These are phyloP conservation scores for Yamadazyma paraphyllophila DNA, from an alignment of 805 yeast species.

Conservation along the genomic window DNA sequence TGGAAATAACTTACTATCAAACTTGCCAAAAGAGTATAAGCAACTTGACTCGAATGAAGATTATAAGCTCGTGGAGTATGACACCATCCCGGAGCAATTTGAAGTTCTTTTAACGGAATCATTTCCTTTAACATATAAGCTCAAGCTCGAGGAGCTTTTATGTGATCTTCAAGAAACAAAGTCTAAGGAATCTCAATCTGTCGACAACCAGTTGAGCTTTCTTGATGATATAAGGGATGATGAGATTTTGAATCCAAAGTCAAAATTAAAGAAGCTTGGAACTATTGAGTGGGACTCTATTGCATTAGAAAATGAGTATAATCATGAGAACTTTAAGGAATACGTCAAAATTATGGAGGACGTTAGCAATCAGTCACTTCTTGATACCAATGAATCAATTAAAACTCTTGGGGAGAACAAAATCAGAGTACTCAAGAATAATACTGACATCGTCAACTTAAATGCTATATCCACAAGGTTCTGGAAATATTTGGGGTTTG, in stretches of 20 bases:
- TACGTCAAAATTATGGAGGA: slow-evolving; percentile 21
- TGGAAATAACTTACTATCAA: slow-evolving; percentile 10
- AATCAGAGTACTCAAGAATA: slow-evolving; percentile 32
- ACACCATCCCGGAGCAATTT: slow-evolving; percentile 11
- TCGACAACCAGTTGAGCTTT: slow-evolving; percentile 32
- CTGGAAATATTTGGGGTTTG: slow-evolving; percentile 59
- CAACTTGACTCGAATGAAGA: background rate
- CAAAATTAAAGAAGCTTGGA: slow-evolving; percentile 21
- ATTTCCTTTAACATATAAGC: slow-evolving; percentile 33
- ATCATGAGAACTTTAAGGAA: slow-evolving; percentile 18
- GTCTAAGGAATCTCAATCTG: slow-evolving; percentile 8
- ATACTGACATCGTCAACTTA: slow-evolving; percentile 43
- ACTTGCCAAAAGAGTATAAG: slow-evolving; percentile 7
- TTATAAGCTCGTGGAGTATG: background rate
- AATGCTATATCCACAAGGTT: slow-evolving; percentile 44
- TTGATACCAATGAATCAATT: slow-evolving; percentile 17
- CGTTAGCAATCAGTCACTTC: slow-evolving; percentile 10
- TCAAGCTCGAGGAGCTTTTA: slow-evolving; percentile 35
- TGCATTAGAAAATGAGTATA: slow-evolving; percentile 14
- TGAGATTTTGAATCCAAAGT: slow-evolving; percentile 26
- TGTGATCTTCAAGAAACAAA: slow-evolving; percentile 16
- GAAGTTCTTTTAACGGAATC: slow-evolving; percentile 20
- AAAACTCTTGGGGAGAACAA: slow-evolving; percentile 16
- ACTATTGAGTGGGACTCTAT: slow-evolving; percentile 37
- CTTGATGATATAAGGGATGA: slow-evolving; percentile 37